Percentiles rank a stretch among this genome's conserved stretches.
These are phyloP conservation scores for Naegleria gruberi DNA, from an alignment of 208 protist genomes.

Conservation along the genomic window DNA sequence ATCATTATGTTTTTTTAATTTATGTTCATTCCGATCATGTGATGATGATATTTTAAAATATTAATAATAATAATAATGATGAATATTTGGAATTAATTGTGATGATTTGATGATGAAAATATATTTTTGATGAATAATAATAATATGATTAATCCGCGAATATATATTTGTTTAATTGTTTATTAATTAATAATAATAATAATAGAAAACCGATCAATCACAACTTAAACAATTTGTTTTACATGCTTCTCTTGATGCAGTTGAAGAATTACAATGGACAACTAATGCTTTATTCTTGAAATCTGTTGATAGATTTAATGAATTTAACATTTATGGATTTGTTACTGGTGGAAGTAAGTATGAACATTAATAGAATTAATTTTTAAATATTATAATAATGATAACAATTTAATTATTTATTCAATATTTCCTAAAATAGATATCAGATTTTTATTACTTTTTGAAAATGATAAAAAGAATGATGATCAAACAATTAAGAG, in stretches of 20 bases:
- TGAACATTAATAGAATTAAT: too few relatives aligned
- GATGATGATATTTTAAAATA: too few relatives aligned
- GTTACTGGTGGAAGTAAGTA: constrained; percentile 22
- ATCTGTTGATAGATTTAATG: constrained; percentile 28
- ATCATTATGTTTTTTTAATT: too few relatives aligned
- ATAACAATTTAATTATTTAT: too few relatives aligned
- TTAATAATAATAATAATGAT: too few relatives aligned
- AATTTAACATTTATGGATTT: constrained; percentile 20
- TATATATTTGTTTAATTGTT: neutral
- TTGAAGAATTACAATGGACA: constrained; percentile 29
- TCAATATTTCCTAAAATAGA: constrained; percentile 12
- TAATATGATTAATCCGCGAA: too few relatives aligned
- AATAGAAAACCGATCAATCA: neutral
- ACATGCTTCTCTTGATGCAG: constrained; percentile 24
- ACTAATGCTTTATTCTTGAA: constrained; percentile 25
- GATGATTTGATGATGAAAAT: neutral
- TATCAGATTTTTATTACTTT: constrained; percentile 21
- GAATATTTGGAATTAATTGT: neutral
- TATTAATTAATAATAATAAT: neutral
- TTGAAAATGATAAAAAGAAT: constrained; percentile 1
- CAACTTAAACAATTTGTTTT: constrained; percentile 33
- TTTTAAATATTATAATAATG: too few relatives aligned
- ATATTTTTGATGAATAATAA: too few relatives aligned
- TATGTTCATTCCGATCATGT: too few relatives aligned
- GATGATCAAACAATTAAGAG: constrained; percentile 28